phyloP scores from a whole-genome alignment of 495 filamentous ascomycete species.

The Penicillium salamii region DNA sequence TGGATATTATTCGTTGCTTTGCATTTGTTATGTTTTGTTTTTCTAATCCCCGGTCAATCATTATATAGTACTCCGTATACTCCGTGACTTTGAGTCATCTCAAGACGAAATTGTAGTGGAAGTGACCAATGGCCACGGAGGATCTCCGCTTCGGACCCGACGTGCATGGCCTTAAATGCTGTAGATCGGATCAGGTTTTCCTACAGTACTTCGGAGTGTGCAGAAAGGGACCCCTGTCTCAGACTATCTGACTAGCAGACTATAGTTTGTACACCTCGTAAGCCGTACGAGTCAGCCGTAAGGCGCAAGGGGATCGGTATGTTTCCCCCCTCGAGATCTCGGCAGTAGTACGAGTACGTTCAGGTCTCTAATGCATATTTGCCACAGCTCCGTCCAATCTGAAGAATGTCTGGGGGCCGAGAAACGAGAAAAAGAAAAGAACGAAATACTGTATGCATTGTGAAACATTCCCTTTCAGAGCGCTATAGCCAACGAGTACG shows the following conservation, averaged over 20 bases:
- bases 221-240: constrained; percentile 7
- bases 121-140: neutral
- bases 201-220: too few species aligned
- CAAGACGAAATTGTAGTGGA: neutral
- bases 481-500: too few species aligned
- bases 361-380: neutral
- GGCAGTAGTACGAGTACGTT: too few species aligned
- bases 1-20: neutral
- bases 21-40: too few species aligned
- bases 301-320: constrained; percentile 13
- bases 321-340: neutral
- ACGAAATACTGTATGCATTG: neutral
- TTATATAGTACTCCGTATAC: too few species aligned
- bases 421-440: neutral
- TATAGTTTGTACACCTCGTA: neutral
- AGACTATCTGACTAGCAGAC: constrained; percentile 4
- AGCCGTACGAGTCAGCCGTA: too few species aligned
- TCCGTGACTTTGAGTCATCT: too few species aligned
- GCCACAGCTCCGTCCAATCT: neutral
- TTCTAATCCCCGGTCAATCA: too few species aligned
- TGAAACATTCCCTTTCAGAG: too few species aligned
- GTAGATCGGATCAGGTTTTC: constrained; percentile 1
- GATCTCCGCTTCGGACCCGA: neutral
- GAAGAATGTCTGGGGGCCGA: neutral
- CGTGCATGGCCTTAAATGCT: neutral